These are phyloP conservation scores for Psilocybe cyanescens DNA, from an alignment of 768 basidiomycete species.

Conservation along the genomic window DNA sequence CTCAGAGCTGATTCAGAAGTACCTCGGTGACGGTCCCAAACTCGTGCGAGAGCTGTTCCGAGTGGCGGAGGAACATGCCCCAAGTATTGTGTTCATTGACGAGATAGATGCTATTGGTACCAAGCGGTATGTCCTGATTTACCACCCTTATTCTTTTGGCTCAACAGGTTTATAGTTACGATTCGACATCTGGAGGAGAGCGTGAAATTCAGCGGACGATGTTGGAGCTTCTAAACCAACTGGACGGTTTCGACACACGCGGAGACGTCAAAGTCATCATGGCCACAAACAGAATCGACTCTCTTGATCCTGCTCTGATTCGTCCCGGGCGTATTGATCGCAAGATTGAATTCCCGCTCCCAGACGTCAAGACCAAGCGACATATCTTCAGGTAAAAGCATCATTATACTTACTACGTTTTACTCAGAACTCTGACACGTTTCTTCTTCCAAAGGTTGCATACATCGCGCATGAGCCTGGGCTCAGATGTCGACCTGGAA, in stretches of 20 bases:
- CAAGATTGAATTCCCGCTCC: slow-evolving; percentile 97
- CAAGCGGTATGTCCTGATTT: slow-evolving; percentile 69
- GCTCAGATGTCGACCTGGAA: slow-evolving; percentile 89
- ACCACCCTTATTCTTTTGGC: neutral
- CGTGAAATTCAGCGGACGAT: slow-evolving; percentile 99
- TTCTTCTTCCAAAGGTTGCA: slow-evolving; percentile 60
- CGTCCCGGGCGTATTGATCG: slow-evolving; percentile 98
- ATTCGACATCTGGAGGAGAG: slow-evolving; percentile 98
- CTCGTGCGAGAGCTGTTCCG: slow-evolving; percentile 97
- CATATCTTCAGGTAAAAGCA: slow-evolving; percentile 87
- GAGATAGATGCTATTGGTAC: slow-evolving; percentile 99
- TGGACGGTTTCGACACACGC: slow-evolving; percentile 98
- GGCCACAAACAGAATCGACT: slow-evolving; percentile 98
- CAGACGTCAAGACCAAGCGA: slow-evolving; percentile 98
- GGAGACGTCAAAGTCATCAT: slow-evolving; percentile 99
- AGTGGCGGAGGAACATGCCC: slow-evolving; percentile 96
- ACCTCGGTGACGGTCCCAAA: slow-evolving; percentile 98
- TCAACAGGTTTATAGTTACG: slow-evolving; percentile 64
- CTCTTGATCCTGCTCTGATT: slow-evolving; percentile 96
- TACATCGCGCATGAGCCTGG: slow-evolving; percentile 92
- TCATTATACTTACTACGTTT: neutral
- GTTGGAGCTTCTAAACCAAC: slow-evolving; percentile 97
- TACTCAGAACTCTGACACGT: slow-evolving; percentile 1
- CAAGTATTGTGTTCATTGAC: slow-evolving; percentile 99
- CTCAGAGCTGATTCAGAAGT: slow-evolving; percentile 98